Evolutionary conservation across 116 monocot genomes (phyloP).

Genomic region (Posidonia oceanica): DNA sequence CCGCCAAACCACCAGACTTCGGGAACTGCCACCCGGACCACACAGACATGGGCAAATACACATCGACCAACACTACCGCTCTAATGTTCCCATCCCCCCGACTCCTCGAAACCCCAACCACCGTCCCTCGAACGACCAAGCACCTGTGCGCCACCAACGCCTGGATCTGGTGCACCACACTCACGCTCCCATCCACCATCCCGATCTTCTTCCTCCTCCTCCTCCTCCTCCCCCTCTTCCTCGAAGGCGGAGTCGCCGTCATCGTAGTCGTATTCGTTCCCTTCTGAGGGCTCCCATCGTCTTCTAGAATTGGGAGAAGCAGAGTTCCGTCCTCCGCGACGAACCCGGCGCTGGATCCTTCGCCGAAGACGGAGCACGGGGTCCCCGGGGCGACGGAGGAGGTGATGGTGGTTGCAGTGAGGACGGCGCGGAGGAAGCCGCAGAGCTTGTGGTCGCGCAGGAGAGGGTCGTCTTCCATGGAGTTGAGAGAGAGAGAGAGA

Average conservation of each 20-base stretch:
- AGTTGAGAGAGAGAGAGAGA: background rate
- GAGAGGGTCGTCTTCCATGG: conserved; percentile 19
- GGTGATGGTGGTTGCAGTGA: conserved; percentile 21
- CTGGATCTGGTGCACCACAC: conserved; percentile 57
- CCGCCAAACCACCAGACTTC: conserved; percentile 29
- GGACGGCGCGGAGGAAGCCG: conserved; percentile 53
- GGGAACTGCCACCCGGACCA: conserved; percentile 96
- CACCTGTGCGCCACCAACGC: conserved; percentile 27
- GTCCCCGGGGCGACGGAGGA: conserved; percentile 11
- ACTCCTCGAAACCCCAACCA: conserved; percentile 25
- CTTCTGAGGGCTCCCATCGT: background rate
- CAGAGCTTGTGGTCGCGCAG: conserved; percentile 49
- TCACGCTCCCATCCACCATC: conserved; percentile 44
- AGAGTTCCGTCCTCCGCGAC: conserved; percentile 23
- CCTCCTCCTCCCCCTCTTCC: conserved; percentile 1
- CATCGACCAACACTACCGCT: conserved; percentile 59
- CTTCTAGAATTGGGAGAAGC: conserved; percentile 31
- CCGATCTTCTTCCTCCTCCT: conserved; percentile 18
- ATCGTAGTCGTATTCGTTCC: no score
- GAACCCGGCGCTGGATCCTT: conserved; percentile 20
- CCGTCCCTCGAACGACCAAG: conserved; percentile 32
- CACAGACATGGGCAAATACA: conserved; percentile 54
- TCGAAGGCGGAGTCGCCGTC: background rate
- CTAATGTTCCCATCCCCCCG: conserved; percentile 19
- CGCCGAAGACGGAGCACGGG: conserved; percentile 23